phyloP scores from a whole-genome alignment of 2,329 filamentous ascomycete genomes.

The Alternaria burnsii region DNA sequence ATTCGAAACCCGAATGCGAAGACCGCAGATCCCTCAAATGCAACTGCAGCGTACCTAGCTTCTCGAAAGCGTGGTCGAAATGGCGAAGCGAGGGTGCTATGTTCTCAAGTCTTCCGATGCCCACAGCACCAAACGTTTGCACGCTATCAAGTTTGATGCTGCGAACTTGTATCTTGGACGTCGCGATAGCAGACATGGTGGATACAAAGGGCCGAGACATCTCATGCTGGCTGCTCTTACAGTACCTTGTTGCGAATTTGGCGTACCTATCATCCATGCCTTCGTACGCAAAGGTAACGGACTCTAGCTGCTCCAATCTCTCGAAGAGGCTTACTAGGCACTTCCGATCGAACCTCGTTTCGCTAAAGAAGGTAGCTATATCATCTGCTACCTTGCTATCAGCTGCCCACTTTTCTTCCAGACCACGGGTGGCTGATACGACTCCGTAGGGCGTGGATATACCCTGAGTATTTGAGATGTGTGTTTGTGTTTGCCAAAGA shows the following conservation, averaged over 20 bases:
- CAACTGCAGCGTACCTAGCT: conserved; percentile 27
- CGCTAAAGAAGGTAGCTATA: conserved; percentile 32
- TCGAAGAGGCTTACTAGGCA: conserved; percentile 28
- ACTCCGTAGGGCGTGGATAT: conserved; percentile 5
- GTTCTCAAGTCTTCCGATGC: conserved; percentile 32
- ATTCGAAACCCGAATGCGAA: conserved; percentile 34
- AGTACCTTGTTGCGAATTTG: conserved; percentile 29
- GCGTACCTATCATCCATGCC: conserved; percentile 26
- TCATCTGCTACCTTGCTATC: conserved; percentile 19
- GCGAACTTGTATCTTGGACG: conserved; percentile 17
- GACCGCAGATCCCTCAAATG: conserved; percentile 42
- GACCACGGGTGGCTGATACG: neutral
- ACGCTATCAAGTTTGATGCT: conserved; percentile 13
- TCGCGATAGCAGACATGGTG: conserved; percentile 32
- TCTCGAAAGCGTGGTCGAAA: conserved; percentile 24
- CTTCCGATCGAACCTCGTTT: conserved; percentile 37
- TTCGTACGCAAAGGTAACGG: conserved; percentile 19
- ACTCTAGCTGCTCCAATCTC: conserved; percentile 11
- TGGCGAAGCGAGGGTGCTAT: conserved; percentile 22
- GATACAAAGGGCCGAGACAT: conserved; percentile 41
- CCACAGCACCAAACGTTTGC: conserved; percentile 25
- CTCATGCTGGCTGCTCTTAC: conserved; percentile 35
- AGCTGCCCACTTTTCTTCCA: conserved; percentile 8
- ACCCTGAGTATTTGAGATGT: conserved; percentile 13
- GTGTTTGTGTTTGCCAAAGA: conserved; percentile 32